Evolutionary conservation across 306 rosid genomes (phyloP).

Genomic region (Hippophae rhamnoides): DNA sequence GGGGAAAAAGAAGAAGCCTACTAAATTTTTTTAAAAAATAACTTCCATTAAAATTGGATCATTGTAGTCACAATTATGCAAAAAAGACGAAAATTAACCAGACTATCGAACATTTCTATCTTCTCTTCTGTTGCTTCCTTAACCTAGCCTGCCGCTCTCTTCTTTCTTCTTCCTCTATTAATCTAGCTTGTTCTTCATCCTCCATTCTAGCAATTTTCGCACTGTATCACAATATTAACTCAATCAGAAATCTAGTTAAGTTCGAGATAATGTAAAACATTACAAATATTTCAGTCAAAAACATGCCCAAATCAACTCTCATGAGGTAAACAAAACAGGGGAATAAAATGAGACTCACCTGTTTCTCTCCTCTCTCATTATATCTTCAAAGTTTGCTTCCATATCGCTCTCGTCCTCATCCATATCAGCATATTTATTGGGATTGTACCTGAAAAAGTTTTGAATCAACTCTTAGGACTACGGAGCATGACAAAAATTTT

Average conservation of each 20-base stretch:
- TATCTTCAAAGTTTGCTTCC: conserved; percentile 82
- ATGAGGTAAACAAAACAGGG: background rate
- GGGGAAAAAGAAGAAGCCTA: too few relatives aligned
- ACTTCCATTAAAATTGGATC: too few relatives aligned
- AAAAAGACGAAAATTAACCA: background rate
- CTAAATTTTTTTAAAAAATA: too few relatives aligned
- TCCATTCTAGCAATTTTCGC: conserved; percentile 39
- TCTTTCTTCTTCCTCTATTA: conserved; percentile 49
- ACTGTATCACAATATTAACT: conserved; percentile 24
- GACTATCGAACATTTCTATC: conserved; percentile 6
- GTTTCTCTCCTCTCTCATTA: conserved; percentile 56
- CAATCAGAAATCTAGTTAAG: background rate
- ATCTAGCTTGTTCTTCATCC: conserved; percentile 53
- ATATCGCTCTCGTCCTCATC: conserved; percentile 57
- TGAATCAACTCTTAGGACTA: too few relatives aligned
- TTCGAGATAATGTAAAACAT: background rate
- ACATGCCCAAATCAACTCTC: background rate
- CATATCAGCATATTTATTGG: conserved; percentile 24
- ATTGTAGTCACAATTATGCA: background rate
- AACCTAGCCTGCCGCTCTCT: conserved; percentile 23
- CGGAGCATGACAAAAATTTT: too few relatives aligned
- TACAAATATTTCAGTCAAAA: background rate
- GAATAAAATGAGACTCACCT: conserved; percentile 34
- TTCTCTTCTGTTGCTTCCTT: conserved; percentile 12
- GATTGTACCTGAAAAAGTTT: conserved; percentile 51